phyloP scores from a whole-genome alignment of 257 asterid genomes.

The Rehmannia glutinosa region DNA sequence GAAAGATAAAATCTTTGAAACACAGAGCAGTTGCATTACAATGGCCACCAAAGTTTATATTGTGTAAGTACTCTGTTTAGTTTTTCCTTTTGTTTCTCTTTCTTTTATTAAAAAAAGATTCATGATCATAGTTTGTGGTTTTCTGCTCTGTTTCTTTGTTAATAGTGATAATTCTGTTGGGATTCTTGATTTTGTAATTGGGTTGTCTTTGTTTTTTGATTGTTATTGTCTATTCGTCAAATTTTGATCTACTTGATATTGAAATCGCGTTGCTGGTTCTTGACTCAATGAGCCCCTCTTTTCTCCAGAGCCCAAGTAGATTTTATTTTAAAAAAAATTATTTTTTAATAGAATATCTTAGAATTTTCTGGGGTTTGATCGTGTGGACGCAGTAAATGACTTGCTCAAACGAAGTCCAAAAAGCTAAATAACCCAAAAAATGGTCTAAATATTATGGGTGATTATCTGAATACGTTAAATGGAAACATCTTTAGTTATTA shows the following conservation, averaged over 20 bases:
- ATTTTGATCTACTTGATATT: not conserved
- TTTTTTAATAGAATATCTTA: too few species aligned
- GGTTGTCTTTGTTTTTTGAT: not conserved
- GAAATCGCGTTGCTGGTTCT: not conserved
- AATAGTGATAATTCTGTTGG: too few species aligned
- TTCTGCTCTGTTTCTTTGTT: not conserved
- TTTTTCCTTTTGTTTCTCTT: not conserved
- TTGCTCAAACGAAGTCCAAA: not conserved
- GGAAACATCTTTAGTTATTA: not conserved
- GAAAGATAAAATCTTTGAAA: not conserved
- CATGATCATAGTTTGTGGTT: not conserved
- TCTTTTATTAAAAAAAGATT: too few species aligned
- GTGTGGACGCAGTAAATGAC: not conserved
- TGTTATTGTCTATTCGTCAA: not conserved
- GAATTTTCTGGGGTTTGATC: slow-evolving; percentile 6
- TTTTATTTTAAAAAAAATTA: too few species aligned
- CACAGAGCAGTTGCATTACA: not conserved
- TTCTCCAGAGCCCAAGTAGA: too few species aligned
- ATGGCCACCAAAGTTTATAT: slow-evolving; percentile 64
- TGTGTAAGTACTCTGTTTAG: slow-evolving; percentile 45
- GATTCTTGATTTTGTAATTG: not conserved
- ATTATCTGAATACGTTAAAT: not conserved
- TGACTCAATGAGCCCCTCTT: too few species aligned
- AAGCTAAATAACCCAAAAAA: not conserved
- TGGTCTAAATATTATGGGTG: not conserved